Percentiles rank a stretch among this genome's conserved stretches.
Evolutionary conservation across 1,284 basidiomycete species (phyloP).

Genomic region (Pseudozyma flocculosa): DNA sequence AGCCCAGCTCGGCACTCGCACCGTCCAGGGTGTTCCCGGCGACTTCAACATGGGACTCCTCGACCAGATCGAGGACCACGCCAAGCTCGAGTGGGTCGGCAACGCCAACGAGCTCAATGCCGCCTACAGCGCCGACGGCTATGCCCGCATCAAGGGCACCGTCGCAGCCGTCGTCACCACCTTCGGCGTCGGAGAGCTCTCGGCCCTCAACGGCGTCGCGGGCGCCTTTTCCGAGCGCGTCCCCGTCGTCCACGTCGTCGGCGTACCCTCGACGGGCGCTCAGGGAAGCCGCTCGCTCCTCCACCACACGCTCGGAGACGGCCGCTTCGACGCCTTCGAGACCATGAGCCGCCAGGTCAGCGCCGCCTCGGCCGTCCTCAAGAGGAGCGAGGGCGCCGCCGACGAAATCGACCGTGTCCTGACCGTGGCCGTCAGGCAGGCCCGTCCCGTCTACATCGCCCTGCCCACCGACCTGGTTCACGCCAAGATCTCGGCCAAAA

Average conservation of each 20-base stretch:
- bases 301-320: slow-evolving; percentile 59
- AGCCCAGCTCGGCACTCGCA: slow-evolving; percentile 59
- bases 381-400: slow-evolving; percentile 58
- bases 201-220: slow-evolving; percentile 62
- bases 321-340: slow-evolving; percentile 70
- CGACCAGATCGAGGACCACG: slow-evolving; percentile 81
- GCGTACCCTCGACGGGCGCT: slow-evolving; percentile 74
- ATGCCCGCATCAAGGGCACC: slow-evolving; percentile 67
- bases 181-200: slow-evolving; percentile 83
- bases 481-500: slow-evolving; percentile 68
- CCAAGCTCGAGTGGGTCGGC: slow-evolving; percentile 77
- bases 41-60: slow-evolving; percentile 78
- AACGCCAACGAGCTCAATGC: slow-evolving; percentile 65
- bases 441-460: slow-evolving; percentile 82
- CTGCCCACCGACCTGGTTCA: slow-evolving; percentile 82
- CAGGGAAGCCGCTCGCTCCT: slow-evolving; percentile 63
- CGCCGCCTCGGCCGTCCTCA: slow-evolving; percentile 65
- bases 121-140: slow-evolving; percentile 89
- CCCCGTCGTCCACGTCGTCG: slow-evolving; percentile 87
- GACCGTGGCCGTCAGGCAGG: slow-evolving; percentile 69
- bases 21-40: slow-evolving; percentile 84
- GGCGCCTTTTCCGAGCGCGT: slow-evolving; percentile 74
- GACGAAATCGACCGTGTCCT: slow-evolving; percentile 78
- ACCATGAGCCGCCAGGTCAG: slow-evolving; percentile 77
- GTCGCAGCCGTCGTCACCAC: slow-evolving; percentile 61